Evolutionary conservation across 192 early-diverging fungal species (phyloP), one percentile per base, ranked within the genome.

Genomic region (Phycomyces nitens): DNA sequence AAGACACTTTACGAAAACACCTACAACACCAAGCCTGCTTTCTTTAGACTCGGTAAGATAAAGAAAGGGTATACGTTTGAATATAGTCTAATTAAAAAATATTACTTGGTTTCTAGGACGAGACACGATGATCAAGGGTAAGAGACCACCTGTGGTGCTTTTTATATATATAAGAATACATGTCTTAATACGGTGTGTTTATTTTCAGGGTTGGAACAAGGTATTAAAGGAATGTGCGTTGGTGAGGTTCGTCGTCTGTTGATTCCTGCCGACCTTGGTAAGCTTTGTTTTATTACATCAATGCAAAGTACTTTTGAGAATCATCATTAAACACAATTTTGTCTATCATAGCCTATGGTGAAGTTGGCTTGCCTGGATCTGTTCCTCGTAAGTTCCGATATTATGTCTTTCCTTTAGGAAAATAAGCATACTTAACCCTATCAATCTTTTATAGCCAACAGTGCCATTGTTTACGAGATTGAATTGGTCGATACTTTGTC

Each of bases 221-320:
- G 67, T 41, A 62, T 69, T 57, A 16, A 62, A 23, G 60, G 54
- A 10, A 69, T 69, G 67, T 69, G 67, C 40, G 53, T 56, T 4
- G 67, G 60, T 41, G 67, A 69, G 61, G 44, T 62, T 16, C 67
- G 67, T n/a, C 60, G 67, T 16, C 34, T 69, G 14, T 52, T 69
- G 26, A 69, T 69, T 26, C 67, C 67, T 50, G 14, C 53, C 41
- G 42, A 62, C 9, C 67, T 69, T 3, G 62, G 62, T 64, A 64
- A 53, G 51, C 22, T 27, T 64, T 51, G 40, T 49, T 39, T 34
- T 50, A n/a, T n/a, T n/a, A n/a, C n/a, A n/a, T n/a, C n/a, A 34
- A 44, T 62, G 18, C 22, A 22, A 53, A 53, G 41, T 16, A 63
- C 14, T 23, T 22, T 39, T 53, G 11, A 39, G 20, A 41, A 40